Evolutionary conservation across 129 eudicot genomes (phyloP).

Genomic region (Artemisia argyi): DNA sequence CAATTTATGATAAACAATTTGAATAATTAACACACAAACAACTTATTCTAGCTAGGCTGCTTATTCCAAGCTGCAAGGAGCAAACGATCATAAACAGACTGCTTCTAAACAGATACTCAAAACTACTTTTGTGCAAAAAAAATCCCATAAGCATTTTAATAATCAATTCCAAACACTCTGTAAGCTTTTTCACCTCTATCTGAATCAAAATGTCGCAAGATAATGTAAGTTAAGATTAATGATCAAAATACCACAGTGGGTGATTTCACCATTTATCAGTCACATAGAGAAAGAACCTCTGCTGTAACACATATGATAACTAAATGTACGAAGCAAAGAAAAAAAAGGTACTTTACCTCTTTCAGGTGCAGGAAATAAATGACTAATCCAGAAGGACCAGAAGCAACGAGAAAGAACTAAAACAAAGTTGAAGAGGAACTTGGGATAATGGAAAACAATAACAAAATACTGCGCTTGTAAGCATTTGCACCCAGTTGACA

Average conservation of each 20-base stretch:
- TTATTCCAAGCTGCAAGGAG: no score
- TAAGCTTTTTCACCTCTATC: conserved; percentile 3
- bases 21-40: no score
- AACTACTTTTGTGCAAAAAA: neutral
- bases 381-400: neutral
- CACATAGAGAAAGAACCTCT: neutral
- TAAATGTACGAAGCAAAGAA: neutral
- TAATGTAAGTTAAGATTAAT: neutral
- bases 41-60: no score
- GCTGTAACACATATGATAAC: neutral
- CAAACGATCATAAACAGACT: no score
- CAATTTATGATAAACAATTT: no score
- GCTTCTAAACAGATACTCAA: no score
- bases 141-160: no score
- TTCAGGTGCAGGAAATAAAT: conserved; percentile 5
- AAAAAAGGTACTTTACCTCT: conserved; percentile 5
- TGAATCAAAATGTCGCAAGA: neutral
- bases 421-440: neutral
- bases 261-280: neutral
- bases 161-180: neutral
- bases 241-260: conserved; percentile 1
- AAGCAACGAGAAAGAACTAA: neutral
- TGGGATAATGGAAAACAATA: neutral
- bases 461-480: conserved; percentile 17
- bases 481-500: conserved; percentile 13